Evolutionary conservation across 176 grass and related monocot species (phyloP).

Genomic region (Hordeum marinum): DNA sequence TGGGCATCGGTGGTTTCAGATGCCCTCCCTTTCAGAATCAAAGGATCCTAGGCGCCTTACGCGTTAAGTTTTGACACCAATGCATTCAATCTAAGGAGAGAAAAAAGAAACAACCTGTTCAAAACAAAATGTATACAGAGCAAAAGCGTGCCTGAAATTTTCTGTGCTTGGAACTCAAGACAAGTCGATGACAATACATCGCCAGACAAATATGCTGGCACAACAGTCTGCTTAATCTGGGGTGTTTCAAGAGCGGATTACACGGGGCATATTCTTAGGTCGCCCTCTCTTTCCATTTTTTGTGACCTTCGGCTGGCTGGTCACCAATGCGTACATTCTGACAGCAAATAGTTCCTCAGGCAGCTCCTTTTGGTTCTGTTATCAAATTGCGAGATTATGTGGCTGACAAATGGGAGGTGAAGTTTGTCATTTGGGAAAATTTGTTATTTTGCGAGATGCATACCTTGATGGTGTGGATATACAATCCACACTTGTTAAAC

Average conservation of each 20-base stretch:
- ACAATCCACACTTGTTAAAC: constrained; percentile 79
- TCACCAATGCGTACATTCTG: constrained; percentile 96
- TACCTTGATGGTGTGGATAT: constrained; percentile 69
- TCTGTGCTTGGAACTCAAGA: not conserved
- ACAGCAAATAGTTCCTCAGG: constrained; percentile 86
- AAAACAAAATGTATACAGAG: not conserved
- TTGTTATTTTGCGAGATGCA: not conserved
- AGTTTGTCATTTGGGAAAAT: constrained; percentile 14
- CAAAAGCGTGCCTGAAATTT: not conserved
- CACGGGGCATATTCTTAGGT: constrained; percentile 41
- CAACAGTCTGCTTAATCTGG: not conserved
- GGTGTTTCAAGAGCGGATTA: constrained; percentile 55
- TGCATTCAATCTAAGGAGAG: not conserved
- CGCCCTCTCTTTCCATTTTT: constrained; percentile 56
- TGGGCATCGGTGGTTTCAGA: not conserved
- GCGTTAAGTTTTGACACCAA: not conserved
- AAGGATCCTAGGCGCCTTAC: not conserved
- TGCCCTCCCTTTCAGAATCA: not conserved
- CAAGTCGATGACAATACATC: not conserved
- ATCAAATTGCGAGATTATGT: constrained; percentile 18
- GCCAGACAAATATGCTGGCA: not conserved
- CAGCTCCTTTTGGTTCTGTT: constrained; percentile 83
- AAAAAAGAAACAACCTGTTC: not conserved
- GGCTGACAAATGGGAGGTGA: not conserved
- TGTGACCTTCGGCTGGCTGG: constrained; percentile 38